phyloP scores from a whole-genome alignment of 495 filamentous ascomycete species.

The Penicillium angulare region DNA sequence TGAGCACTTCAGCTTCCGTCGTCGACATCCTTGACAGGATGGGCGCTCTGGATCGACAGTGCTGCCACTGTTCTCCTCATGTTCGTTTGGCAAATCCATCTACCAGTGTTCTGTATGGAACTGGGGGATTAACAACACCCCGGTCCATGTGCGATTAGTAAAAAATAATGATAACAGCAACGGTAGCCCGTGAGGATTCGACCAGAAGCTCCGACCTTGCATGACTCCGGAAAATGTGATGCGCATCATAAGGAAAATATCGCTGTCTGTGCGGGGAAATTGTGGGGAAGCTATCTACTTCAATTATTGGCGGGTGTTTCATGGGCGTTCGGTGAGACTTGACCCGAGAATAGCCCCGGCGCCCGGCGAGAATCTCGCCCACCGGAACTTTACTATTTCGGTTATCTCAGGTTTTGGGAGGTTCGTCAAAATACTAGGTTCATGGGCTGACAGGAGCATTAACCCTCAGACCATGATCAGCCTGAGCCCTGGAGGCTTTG shows the following conservation, averaged over 20 bases:
- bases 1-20: constrained; percentile 3
- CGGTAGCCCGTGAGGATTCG: no score
- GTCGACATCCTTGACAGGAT: constrained; percentile 6
- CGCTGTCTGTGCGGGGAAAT: background rate
- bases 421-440: no score
- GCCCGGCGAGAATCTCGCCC: background rate
- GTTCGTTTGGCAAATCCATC: background rate
- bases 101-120: no score
- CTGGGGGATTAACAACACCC: no score
- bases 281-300: constrained; percentile 1
- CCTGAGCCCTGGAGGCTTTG: background rate
- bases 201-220: no score
- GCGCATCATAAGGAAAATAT: background rate
- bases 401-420: background rate
- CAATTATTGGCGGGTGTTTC: no score
- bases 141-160: background rate
- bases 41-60: constrained; percentile 1
- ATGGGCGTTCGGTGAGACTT: background rate
- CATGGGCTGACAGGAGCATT: background rate
- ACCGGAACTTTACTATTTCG: background rate
- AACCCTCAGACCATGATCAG: background rate
- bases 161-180: background rate
- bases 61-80: background rate
- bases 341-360: background rate
- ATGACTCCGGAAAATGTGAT: no score